Evolutionary conservation across 805 yeast species (phyloP).

Genomic region (Suhomyces vadensis): DNA sequence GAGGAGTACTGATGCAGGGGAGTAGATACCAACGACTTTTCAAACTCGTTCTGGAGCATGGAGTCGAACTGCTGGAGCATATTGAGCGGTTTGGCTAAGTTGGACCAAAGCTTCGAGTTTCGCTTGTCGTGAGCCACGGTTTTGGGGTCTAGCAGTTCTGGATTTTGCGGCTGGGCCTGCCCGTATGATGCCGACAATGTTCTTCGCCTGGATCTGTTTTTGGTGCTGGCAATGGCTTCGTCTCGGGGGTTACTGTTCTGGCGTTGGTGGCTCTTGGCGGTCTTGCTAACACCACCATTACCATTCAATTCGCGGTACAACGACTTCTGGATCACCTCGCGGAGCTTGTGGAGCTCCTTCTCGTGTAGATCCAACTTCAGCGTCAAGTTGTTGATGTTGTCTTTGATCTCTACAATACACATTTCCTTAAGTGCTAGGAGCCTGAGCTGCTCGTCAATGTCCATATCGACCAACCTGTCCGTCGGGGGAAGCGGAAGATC

Average conservation of each 20-base stretch:
- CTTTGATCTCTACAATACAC: slow-evolving; percentile 64
- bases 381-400: slow-evolving; percentile 48
- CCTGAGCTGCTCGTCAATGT: slow-evolving; percentile 56
- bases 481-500: slow-evolving; percentile 35
- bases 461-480: slow-evolving; percentile 29
- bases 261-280: slow-evolving; percentile 17
- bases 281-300: slow-evolving; percentile 1
- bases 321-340: slow-evolving; percentile 48
- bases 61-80: slow-evolving; percentile 69
- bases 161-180: not conserved
- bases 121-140: slow-evolving; percentile 5
- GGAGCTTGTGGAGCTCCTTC: slow-evolving; percentile 51
- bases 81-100: slow-evolving; percentile 36
- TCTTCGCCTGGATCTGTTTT: slow-evolving; percentile 20
- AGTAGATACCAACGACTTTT: slow-evolving; percentile 30
- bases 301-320: slow-evolving; percentile 42
- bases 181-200: slow-evolving; percentile 13
- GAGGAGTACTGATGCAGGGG: slow-evolving; percentile 9
- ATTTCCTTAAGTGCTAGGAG: slow-evolving; percentile 68
- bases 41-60: slow-evolving; percentile 64
- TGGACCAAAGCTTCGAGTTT: slow-evolving; percentile 32
- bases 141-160: not conserved
- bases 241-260: slow-evolving; percentile 27
- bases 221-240: slow-evolving; percentile 32
- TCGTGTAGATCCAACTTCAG: slow-evolving; percentile 43